These are phyloP conservation scores for Boletellus ananas DNA, from an alignment of 768 basidiomycete species.

Conservation along the genomic window DNA sequence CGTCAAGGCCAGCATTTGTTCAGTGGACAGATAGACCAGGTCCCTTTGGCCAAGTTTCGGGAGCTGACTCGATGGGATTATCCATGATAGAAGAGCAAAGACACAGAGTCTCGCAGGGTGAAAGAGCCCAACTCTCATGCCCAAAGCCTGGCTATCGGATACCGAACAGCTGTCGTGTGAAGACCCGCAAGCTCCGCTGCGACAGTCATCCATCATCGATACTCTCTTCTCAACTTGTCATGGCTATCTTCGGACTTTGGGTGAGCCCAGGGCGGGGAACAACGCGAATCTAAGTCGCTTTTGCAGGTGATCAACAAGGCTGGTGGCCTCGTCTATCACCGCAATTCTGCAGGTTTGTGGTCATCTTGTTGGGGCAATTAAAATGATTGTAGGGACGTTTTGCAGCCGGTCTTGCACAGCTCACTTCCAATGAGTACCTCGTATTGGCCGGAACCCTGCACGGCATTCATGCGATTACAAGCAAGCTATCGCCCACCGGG, in stretches of 20 bases:
- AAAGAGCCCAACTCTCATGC: conserved; percentile 16
- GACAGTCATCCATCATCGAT: not conserved
- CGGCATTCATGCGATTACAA: conserved; percentile 98
- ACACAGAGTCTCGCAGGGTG: conserved; percentile 6
- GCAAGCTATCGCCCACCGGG: conserved; percentile 80
- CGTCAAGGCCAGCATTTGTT: conserved; percentile 49
- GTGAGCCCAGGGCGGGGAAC: conserved; percentile 38
- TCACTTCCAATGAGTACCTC: conserved; percentile 92
- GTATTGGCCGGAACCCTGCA: conserved; percentile 96
- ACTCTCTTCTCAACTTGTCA: conserved; percentile 26
- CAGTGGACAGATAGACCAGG: conserved; percentile 43
- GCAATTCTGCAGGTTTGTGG: conserved; percentile 78
- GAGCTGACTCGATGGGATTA: conserved; percentile 25
- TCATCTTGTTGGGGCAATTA: not conserved
- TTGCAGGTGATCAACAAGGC: conserved; percentile 94
- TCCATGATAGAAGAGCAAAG: conserved; percentile 18
- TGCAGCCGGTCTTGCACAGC: conserved; percentile 83
- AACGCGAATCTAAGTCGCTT: not conserved
- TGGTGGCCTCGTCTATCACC: conserved; percentile 92
- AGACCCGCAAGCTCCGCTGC: not conserved
- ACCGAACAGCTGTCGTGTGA: conserved; percentile 11
- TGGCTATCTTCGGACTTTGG: conserved; percentile 84
- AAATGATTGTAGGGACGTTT: conserved; percentile 1
- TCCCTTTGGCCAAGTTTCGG: conserved; percentile 36
- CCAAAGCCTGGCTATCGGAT: not conserved